A percentile compares a stretch with the other conserved stretches of the same genome.
phyloP scores from a whole-genome alignment of 805 yeast species.

The Lipomyces lipofer region DNA sequence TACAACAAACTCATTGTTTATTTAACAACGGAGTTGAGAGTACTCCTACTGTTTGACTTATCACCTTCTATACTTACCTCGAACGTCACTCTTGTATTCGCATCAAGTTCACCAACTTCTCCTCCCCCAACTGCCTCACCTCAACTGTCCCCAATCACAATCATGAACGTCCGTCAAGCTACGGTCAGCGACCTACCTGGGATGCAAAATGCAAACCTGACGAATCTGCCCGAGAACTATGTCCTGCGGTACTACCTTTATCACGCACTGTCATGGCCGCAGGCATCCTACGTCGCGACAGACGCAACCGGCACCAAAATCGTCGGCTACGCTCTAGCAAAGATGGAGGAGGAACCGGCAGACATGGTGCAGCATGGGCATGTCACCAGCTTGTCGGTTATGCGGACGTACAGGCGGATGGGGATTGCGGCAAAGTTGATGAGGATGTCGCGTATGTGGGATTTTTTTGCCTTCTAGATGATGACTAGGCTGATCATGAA shows the following conservation, averaged over 20 bases:
- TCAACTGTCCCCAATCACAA: too few species aligned
- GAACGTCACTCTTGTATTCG: too few species aligned
- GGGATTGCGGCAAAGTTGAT: slow-evolving; percentile 91
- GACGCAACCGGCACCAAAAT: slow-evolving; percentile 67
- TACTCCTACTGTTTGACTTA: too few species aligned
- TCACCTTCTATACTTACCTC: too few species aligned
- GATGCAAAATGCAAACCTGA: slow-evolving; percentile 76
- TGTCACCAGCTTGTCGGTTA: slow-evolving; percentile 88
- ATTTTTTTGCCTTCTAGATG: neutral
- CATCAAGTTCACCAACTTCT: too few species aligned
- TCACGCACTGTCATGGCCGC: slow-evolving; percentile 95
- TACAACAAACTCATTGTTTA: too few species aligned
- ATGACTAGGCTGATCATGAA: too few species aligned
- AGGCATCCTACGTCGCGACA: slow-evolving; percentile 90
- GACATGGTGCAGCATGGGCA: slow-evolving; percentile 82
- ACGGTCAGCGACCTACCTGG: slow-evolving; percentile 84
- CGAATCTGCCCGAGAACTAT: slow-evolving; percentile 77
- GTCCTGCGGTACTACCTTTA: slow-evolving; percentile 89
- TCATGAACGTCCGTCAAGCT: slow-evolving; percentile 84
- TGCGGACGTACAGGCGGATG: slow-evolving; percentile 93
- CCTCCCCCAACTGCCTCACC: too few species aligned
- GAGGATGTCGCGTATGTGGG: slow-evolving; percentile 61
- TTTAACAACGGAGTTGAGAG: too few species aligned
- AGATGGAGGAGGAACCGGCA: slow-evolving; percentile 76
- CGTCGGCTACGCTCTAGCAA: slow-evolving; percentile 94